These are phyloP conservation scores for Pestalotiopsis sp. DNA, from an alignment of 2,329 filamentous ascomycete genomes.

Conservation along the genomic window DNA sequence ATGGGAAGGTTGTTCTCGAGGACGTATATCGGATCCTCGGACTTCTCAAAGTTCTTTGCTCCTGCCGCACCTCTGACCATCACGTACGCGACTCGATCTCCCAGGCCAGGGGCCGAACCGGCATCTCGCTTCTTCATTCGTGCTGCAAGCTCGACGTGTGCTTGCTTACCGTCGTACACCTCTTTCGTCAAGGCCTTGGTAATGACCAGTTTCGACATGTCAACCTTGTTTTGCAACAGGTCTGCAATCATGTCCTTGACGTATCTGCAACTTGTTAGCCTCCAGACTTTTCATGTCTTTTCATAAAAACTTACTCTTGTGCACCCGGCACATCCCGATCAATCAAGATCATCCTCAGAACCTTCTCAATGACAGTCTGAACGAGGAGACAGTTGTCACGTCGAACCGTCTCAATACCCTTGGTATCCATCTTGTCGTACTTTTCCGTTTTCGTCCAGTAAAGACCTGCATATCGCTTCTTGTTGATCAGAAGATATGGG, in stretches of 20 bases:
- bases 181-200: constrained; percentile 94
- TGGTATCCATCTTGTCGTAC: constrained; percentile 99
- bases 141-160: constrained; percentile 91
- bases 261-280: constrained; percentile 64
- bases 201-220: constrained; percentile 99
- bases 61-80: constrained; percentile 91
- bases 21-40: constrained; percentile 95
- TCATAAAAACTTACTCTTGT: constrained; percentile 68
- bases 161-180: constrained; percentile 89
- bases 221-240: constrained; percentile 93
- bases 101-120: constrained; percentile 87
- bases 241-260: constrained; percentile 97
- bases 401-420: constrained; percentile 97
- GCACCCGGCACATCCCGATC: constrained; percentile 88
- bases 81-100: constrained; percentile 96
- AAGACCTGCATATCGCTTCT: constrained; percentile 97
- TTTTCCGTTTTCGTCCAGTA: constrained; percentile 96
- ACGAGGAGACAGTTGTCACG: constrained; percentile 95
- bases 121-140: constrained; percentile 97
- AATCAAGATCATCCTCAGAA: constrained; percentile 92
- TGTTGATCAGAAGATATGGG: constrained; percentile 98
- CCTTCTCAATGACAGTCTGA: constrained; percentile 96
- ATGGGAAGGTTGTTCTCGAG: constrained; percentile 97
- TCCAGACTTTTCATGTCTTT: constrained; percentile 35
- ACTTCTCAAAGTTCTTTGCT: constrained; percentile 95